These are phyloP conservation scores for Penicillium coprophilum DNA, from an alignment of 495 filamentous ascomycete genomes.

Conservation along the genomic window DNA sequence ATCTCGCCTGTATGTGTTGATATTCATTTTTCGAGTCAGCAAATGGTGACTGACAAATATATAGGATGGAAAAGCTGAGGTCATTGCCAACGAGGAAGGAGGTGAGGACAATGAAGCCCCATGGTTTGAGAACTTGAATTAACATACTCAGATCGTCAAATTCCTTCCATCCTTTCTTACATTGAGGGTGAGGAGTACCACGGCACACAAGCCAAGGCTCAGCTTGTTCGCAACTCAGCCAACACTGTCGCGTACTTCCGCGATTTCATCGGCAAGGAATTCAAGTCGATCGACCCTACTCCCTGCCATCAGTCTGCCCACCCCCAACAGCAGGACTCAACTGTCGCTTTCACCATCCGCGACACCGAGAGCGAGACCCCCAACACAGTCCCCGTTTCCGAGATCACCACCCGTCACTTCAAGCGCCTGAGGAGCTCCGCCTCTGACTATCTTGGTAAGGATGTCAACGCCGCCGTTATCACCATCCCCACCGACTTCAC, in stretches of 20 bases:
- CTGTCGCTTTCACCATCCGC: constrained; percentile 78
- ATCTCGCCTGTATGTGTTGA: constrained; percentile 60
- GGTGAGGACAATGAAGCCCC: constrained; percentile 52
- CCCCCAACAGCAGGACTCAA: constrained; percentile 70
- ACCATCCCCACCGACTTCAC: constrained; percentile 91
- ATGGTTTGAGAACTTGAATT: constrained; percentile 11
- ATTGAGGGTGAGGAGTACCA: constrained; percentile 94
- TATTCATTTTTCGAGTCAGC: neutral
- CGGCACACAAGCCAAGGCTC: constrained; percentile 89
- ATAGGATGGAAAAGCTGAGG: constrained; percentile 89
- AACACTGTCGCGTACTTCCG: constrained; percentile 96
- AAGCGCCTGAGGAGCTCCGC: constrained; percentile 79
- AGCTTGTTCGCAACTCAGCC: constrained; percentile 84
- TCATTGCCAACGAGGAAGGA: constrained; percentile 99
- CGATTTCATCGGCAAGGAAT: constrained; percentile 92
- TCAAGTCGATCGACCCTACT: constrained; percentile 93
- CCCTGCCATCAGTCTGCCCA: constrained; percentile 92
- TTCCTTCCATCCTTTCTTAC: constrained; percentile 91
- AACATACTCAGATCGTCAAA: constrained; percentile 76
- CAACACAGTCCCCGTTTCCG: constrained; percentile 73
- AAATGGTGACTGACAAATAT: constrained; percentile 17
- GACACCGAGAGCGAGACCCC: constrained; percentile 69
- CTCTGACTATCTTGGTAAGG: constrained; percentile 86
- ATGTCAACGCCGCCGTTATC: constrained; percentile 88
- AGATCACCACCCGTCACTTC: constrained; percentile 85